Evolutionary conservation across 176 grass and related monocot species (phyloP).

Genomic region (Phoenix dactylifera): DNA sequence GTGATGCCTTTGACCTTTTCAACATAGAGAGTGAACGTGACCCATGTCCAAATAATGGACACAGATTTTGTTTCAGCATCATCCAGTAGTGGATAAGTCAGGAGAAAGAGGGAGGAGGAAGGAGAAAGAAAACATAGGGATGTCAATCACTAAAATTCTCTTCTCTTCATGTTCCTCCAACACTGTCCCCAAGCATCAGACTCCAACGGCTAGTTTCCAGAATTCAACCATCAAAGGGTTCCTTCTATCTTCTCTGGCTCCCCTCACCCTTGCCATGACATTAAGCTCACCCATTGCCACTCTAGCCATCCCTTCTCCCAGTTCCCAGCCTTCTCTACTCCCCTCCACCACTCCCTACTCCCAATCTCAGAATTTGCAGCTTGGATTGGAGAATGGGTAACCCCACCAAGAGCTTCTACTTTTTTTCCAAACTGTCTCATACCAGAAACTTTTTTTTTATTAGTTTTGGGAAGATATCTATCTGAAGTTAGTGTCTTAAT

Average conservation of each 20-base stretch:
- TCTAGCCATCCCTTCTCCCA: slow-evolving; percentile 24
- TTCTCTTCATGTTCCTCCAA: slow-evolving; percentile 1
- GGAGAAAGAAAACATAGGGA: neutral
- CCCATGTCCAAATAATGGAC: too few relatives aligned
- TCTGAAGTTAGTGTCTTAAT: neutral
- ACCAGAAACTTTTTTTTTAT: neutral
- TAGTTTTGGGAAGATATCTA: neutral
- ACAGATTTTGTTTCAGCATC: too few relatives aligned
- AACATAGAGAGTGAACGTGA: too few relatives aligned
- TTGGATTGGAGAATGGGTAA: slow-evolving; percentile 77
- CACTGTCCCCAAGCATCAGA: slow-evolving; percentile 15
- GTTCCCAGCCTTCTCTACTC: slow-evolving; percentile 4
- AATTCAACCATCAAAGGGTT: slow-evolving; percentile 4
- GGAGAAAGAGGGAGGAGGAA: neutral
- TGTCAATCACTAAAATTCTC: slow-evolving; percentile 14
- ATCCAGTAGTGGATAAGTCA: too few relatives aligned
- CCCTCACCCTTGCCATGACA: slow-evolving; percentile 21
- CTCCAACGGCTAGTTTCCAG: slow-evolving; percentile 14
- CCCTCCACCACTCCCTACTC: slow-evolving; percentile 48
- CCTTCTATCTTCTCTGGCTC: slow-evolving; percentile 32
- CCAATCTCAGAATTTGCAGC: slow-evolving; percentile 54
- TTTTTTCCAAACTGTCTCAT: neutral
- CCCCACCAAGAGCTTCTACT: neutral
- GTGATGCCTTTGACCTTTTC: too few relatives aligned
- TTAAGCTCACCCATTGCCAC: slow-evolving; percentile 24